Evolutionary conservation across 169 alveolate species (phyloP).

Genomic region (Plasmodium inui): DNA sequence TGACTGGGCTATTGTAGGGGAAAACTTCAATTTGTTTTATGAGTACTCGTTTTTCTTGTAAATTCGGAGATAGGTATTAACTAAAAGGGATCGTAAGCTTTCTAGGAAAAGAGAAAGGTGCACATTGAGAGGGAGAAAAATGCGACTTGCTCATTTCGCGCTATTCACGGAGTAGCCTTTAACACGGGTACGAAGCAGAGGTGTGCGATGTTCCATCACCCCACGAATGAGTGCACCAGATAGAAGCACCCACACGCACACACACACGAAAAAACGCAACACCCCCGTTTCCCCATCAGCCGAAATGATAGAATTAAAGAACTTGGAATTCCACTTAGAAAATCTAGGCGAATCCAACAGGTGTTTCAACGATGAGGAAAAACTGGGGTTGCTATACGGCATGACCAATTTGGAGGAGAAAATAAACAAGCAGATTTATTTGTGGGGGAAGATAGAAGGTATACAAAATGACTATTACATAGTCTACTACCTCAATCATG

Average conservation of each 20-base stretch:
- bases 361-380: conserved; percentile 59
- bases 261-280: neutral
- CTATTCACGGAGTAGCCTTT: neutral
- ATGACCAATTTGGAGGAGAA: conserved; percentile 59
- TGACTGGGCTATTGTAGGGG: neutral
- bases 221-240: neutral
- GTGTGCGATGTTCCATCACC: neutral
- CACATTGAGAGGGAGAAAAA: neutral
- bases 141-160: neutral
- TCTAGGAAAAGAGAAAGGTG: neutral
- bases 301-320: conserved; percentile 49
- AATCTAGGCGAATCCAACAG: conserved; percentile 59
- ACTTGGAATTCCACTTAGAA: conserved; percentile 32
- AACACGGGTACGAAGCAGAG: neutral
- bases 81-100: neutral
- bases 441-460: conserved; percentile 73
- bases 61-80: neutral
- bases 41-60: neutral
- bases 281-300: neutral
- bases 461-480: conserved; percentile 55
- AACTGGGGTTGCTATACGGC: conserved; percentile 39
- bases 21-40: neutral
- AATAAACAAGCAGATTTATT: conserved; percentile 37
- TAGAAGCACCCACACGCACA: neutral
- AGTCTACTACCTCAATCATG: conserved; percentile 37